Evolutionary conservation across 1,139 yeast species (phyloP), one percentile per base, ranked within the genome.

Genomic region (Lodderomyces oxycetoniae): DNA sequence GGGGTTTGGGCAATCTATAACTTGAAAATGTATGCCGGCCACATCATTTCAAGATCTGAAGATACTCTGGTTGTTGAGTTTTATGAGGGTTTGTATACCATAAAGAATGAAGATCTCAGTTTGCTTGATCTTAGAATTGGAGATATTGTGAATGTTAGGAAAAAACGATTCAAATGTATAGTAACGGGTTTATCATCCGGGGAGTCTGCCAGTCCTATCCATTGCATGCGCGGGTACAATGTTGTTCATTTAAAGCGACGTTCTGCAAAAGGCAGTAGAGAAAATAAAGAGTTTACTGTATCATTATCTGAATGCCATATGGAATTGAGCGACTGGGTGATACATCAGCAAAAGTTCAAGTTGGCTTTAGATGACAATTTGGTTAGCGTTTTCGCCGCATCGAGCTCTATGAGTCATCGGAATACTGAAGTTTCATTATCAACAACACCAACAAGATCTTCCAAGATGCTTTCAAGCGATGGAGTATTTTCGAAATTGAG

Each of bases 171-270:
- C 10, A 49, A 48, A 17, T 72, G 61, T 39, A 44, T 49, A 9
- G 74, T 79, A 1, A 60, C 69, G 2, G 83, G 79, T 0, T 51
- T 79, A 31, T 38, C 50, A 10, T 34, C 47, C 1, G 41, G 32
- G 14, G 34, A 38, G 5, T 35, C 47, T 1, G 40, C 35, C 14
- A 32, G 38, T 10, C 38, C 45, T 0, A 66, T 78, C 4, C 52
- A 61, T 28, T 79, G 86, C 47, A 61, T 77, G 36, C 55, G 86
- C 45, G 87, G 87, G 0, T 79, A 61, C 48, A 77, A 77, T 49
- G 52, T 63, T 3, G 67, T 75, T 2, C 50, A 61, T 41, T 43
- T 46, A 23, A 47, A 49, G 12, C 40, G 36, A 21, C 46, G 42
- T 39, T 36, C 34, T 16, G 31, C 25, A n/a, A 32, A 35, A 26